Conservation (phyloP, 1,139 yeast species). For the Candida gigantensis region DNA sequence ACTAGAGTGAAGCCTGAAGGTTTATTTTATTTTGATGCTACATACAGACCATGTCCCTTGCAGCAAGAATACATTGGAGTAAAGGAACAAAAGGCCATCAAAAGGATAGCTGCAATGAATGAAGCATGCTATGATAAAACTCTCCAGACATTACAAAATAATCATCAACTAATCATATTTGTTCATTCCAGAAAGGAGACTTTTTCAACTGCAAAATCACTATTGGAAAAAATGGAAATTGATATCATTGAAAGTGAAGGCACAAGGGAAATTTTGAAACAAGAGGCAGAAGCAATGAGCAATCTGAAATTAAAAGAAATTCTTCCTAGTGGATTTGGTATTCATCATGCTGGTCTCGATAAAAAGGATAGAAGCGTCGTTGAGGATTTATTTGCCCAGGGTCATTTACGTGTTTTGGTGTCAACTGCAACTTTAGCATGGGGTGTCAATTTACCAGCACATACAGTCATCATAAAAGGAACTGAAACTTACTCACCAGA, state of each 20-base stretch:
- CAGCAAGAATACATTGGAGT: slow-evolving; percentile 88
- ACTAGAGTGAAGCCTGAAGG: slow-evolving; percentile 67
- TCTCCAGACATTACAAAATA: slow-evolving; percentile 55
- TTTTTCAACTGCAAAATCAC: slow-evolving; percentile 74
- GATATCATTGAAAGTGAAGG: slow-evolving; percentile 59
- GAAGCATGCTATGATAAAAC: slow-evolving; percentile 89
- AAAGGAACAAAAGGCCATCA: slow-evolving; percentile 80
- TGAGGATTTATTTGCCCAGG: slow-evolving; percentile 88
- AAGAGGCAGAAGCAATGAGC: slow-evolving; percentile 60
- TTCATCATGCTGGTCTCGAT: slow-evolving; percentile 92
- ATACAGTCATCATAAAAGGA: slow-evolving; percentile 92
- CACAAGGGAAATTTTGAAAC: slow-evolving; percentile 58
- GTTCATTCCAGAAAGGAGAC: slow-evolving; percentile 96
- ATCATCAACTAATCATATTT: slow-evolving; percentile 81
- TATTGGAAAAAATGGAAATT: slow-evolving; percentile 59
- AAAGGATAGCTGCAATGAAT: slow-evolving; percentile 79
- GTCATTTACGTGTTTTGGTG: slow-evolving; percentile 77
- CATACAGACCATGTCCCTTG: slow-evolving; percentile 89
- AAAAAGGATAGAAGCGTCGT: slow-evolving; percentile 73
- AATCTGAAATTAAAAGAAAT: slow-evolving; percentile 61
- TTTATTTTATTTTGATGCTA: slow-evolving; percentile 76
- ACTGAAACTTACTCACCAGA: slow-evolving; percentile 94
- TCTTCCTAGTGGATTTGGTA: slow-evolving; percentile 75
- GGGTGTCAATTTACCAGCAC: slow-evolving; percentile 99
- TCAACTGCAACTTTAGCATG: slow-evolving; percentile 97